Evolutionary conservation across 495 filamentous ascomycete species (phyloP).

Genomic region (Podospora tetraspora): DNA sequence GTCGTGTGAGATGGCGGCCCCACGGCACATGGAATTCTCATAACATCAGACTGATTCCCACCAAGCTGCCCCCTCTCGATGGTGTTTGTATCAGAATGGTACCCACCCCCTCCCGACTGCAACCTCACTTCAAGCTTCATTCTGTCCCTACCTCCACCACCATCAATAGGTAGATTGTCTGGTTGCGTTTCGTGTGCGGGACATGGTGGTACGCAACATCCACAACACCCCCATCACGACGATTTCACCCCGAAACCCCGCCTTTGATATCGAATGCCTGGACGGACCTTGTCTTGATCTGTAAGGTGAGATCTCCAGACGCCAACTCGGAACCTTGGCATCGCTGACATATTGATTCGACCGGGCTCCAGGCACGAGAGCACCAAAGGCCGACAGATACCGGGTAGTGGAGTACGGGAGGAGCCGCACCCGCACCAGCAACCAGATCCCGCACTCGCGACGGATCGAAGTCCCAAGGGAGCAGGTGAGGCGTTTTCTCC

Average conservation of each 20-base stretch:
- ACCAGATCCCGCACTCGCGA: slow-evolving; percentile 3
- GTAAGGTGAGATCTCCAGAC: slow-evolving; percentile 2
- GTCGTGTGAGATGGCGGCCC: neutral
- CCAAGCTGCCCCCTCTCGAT: neutral
- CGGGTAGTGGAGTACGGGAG: slow-evolving; percentile 1
- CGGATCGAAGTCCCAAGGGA: slow-evolving; percentile 22
- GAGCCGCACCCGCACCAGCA: neutral
- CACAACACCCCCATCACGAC: neutral
- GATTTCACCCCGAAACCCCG: neutral
- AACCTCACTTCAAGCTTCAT: neutral
- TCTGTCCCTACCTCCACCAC: neutral
- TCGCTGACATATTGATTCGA: neutral
- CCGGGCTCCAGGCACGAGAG: neutral
- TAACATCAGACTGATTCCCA: neutral
- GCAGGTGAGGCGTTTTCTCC: slow-evolving; percentile 23
- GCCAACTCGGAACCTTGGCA: neutral
- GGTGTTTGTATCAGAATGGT: neutral
- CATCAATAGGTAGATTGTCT: neutral
- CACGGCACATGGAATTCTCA: neutral
- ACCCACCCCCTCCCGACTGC: neutral
- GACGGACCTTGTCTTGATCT: neutral
- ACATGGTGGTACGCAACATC: neutral
- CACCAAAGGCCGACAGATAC: neutral
- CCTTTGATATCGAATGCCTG: neutral
- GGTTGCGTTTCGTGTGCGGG: neutral